Conservation (phyloP, 441 rosid genomes). For the Eutrema salsugineum region DNA sequence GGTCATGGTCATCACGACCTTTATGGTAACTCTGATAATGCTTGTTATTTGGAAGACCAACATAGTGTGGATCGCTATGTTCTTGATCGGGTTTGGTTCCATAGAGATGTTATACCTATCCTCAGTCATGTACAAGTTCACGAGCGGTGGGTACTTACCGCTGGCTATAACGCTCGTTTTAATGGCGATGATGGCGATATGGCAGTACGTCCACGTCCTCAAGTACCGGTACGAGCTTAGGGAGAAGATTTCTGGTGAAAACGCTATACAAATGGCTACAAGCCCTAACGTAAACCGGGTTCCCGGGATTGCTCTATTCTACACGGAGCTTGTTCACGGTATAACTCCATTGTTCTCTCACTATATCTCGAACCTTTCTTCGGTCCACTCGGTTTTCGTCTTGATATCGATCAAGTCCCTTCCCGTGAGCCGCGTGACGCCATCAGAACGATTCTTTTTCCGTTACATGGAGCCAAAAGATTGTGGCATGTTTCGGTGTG, state of each 20-base stretch:
- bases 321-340: constrained; percentile 76
- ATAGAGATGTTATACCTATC: constrained; percentile 50
- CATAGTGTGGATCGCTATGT: constrained; percentile 41
- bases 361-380: constrained; percentile 48
- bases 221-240: constrained; percentile 58
- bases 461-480: constrained; percentile 62
- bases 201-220: constrained; percentile 62
- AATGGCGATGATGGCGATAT: constrained; percentile 54
- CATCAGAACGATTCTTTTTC: constrained; percentile 64
- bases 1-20: constrained; percentile 74
- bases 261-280: constrained; percentile 38
- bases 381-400: constrained; percentile 62
- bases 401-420: constrained; percentile 67
- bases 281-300: constrained; percentile 41
- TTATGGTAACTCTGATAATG: constrained; percentile 65
- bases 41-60: constrained; percentile 66
- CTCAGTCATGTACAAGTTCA: constrained; percentile 60
- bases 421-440: constrained; percentile 51
- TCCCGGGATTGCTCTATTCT: constrained; percentile 64
- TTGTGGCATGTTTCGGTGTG: constrained; percentile 58
- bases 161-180: constrained; percentile 45
- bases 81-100: constrained; percentile 36
- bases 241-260: constrained; percentile 61
- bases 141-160: constrained; percentile 62
- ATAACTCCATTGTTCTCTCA: constrained; percentile 74